These are phyloP conservation scores for Backusella parvicylindrica DNA, from an alignment of 192 early-diverging fungal species.

Conservation along the genomic window DNA sequence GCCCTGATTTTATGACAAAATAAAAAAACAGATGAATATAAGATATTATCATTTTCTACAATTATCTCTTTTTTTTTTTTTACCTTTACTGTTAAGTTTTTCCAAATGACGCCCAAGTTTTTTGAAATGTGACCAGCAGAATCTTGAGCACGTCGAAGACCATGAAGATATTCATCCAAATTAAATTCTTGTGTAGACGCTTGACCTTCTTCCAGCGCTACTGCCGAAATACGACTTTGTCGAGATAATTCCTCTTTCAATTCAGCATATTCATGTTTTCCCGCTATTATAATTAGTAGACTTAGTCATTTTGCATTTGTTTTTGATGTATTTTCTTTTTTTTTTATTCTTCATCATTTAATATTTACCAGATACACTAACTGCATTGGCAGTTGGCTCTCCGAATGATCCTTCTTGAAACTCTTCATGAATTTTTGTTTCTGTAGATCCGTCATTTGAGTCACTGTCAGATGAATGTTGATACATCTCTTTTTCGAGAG, in stretches of 20 bases:
- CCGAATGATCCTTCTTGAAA: constrained; percentile 13
- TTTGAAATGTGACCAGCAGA: constrained; percentile 12
- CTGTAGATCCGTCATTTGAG: background rate
- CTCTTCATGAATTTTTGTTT: background rate
- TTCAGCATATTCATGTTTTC: constrained; percentile 13
- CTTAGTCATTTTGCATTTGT: background rate
- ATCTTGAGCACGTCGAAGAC: background rate
- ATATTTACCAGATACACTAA: constrained; percentile 21
- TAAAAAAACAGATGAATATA: background rate
- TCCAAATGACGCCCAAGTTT: constrained; percentile 36
- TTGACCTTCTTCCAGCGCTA: constrained; percentile 7
- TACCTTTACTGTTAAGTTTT: constrained; percentile 33
- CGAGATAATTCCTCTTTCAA: constrained; percentile 11
- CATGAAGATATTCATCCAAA: constrained; percentile 14
- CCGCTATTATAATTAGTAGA: background rate
- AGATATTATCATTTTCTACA: background rate
- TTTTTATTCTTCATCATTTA: background rate
- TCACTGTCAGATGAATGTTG: background rate
- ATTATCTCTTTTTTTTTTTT: background rate
- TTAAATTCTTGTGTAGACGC: constrained; percentile 7
- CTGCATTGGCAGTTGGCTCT: constrained; percentile 20
- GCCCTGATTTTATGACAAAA: background rate
- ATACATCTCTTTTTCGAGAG: background rate
- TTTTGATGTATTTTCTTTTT: background rate
- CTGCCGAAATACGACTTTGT: constrained; percentile 1